A percentile compares a stretch with the other conserved stretches of the same genome.
phyloP scores from a whole-genome alignment of 192 early-diverging fungal genomes.

The Backusella tarrabulga region DNA sequence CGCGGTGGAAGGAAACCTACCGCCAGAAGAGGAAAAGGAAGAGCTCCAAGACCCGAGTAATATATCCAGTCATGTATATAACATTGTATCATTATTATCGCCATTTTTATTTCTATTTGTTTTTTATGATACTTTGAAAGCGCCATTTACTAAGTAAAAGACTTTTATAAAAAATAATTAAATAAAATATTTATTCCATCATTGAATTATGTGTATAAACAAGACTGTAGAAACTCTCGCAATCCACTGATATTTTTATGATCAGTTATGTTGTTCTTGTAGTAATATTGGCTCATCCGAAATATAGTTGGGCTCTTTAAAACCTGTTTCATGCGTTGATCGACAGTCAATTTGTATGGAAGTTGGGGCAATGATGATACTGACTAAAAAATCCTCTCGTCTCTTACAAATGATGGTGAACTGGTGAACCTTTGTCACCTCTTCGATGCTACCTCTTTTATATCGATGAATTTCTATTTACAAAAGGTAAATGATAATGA shows the following conservation, averaged over 20 bases:
- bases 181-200: too few relatives aligned
- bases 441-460: not conserved
- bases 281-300: not conserved
- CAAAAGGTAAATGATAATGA: not conserved
- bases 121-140: too few relatives aligned
- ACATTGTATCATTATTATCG: not conserved
- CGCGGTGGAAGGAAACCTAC: not conserved
- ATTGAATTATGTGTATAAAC: too few relatives aligned
- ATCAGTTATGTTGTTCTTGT: not conserved
- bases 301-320: not conserved
- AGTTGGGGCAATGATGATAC: not conserved
- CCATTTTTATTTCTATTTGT: too few relatives aligned
- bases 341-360: not conserved
- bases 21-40: not conserved
- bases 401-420: not conserved
- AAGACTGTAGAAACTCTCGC: too few relatives aligned
- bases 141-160: too few relatives aligned
- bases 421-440: not conserved
- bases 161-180: too few relatives aligned
- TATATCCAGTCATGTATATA: not conserved
- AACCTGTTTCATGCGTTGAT: not conserved
- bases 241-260: not conserved
- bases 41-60: not conserved
- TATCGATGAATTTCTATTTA: not conserved
- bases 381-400: not conserved